These are phyloP conservation scores for Trichocladium uniseriatum DNA, from an alignment of 495 filamentous ascomycete species.

Conservation along the genomic window DNA sequence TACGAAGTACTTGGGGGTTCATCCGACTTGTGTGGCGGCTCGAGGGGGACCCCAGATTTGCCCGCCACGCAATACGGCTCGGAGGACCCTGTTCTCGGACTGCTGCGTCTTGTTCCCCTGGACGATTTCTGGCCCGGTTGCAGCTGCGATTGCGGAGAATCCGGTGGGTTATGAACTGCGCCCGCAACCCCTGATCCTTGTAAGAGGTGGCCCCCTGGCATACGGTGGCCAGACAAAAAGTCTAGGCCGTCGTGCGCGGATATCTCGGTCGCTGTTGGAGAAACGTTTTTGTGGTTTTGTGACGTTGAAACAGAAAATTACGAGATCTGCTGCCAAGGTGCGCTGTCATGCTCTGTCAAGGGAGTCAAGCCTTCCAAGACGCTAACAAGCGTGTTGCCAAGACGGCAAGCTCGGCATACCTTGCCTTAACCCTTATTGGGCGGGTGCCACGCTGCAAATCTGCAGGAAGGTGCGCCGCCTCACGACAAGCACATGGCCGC, in stretches of 20 bases:
- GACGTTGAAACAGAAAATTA: conserved; percentile 1
- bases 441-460: not conserved
- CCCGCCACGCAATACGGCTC: too few species aligned
- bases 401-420: conserved; percentile 6
- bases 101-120: too few species aligned
- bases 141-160: too few species aligned
- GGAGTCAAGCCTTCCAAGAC: conserved; percentile 7
- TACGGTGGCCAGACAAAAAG: not conserved
- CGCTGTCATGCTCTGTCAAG: too few species aligned
- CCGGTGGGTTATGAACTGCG: too few species aligned
- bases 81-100: too few species aligned
- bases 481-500: not conserved
- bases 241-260: not conserved
- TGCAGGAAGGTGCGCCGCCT: not conserved
- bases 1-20: too few species aligned
- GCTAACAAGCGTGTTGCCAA: conserved; percentile 5
- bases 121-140: too few species aligned
- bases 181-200: not conserved
- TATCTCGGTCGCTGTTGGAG: too few species aligned
- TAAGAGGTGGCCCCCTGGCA: not conserved
- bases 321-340: not conserved
- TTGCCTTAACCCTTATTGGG: not conserved
- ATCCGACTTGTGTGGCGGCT: too few species aligned
- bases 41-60: too few species aligned
- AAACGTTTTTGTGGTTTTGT: not conserved